Percentiles rank a stretch among this genome's conserved stretches.
phyloP scores from a whole-genome alignment of 2,329 filamentous ascomycete genomes.

The Arthrobotrys conoides region DNA sequence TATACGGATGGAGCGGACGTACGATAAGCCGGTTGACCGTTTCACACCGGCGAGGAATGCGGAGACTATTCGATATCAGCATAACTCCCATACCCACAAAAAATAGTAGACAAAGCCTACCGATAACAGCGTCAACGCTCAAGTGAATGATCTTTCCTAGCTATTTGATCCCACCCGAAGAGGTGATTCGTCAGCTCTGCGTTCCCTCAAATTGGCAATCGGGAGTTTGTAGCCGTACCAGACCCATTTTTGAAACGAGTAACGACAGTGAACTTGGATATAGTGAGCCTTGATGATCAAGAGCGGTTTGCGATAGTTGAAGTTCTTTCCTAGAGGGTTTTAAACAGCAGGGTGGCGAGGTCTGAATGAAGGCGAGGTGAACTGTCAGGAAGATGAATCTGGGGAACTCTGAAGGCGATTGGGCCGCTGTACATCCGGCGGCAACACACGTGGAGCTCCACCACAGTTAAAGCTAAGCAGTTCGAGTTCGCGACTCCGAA shows the following conservation, averaged over 20 bases:
- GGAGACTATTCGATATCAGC: conserved; percentile 74
- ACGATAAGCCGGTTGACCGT: conserved; percentile 97
- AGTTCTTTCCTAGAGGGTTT: background rate
- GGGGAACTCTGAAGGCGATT: conserved; percentile 26
- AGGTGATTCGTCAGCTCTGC: conserved; percentile 52
- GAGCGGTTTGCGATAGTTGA: conserved; percentile 4
- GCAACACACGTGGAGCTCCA: conserved; percentile 39
- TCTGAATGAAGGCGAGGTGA: conserved; percentile 35
- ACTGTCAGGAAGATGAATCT: conserved; percentile 37
- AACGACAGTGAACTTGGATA: background rate
- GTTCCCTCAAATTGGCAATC: background rate
- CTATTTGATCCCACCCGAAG: conserved; percentile 70
- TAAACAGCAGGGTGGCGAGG: background rate
- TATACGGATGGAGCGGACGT: conserved; percentile 70
- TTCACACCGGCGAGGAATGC: conserved; percentile 97
- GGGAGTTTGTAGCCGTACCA: conserved; percentile 44
- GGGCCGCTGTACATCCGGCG: conserved; percentile 20
- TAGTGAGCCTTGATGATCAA: background rate
- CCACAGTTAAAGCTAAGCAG: background rate
- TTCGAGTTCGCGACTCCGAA: background rate
- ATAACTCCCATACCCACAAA: background rate
- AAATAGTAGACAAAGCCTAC: conserved; percentile 72
- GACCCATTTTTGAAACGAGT: conserved; percentile 48
- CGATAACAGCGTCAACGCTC: conserved; percentile 93
- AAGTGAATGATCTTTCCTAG: conserved; percentile 94